These are phyloP conservation scores for Trichoderma guizhouense DNA, from an alignment of 2,329 filamentous ascomycete genomes.

Conservation along the genomic window DNA sequence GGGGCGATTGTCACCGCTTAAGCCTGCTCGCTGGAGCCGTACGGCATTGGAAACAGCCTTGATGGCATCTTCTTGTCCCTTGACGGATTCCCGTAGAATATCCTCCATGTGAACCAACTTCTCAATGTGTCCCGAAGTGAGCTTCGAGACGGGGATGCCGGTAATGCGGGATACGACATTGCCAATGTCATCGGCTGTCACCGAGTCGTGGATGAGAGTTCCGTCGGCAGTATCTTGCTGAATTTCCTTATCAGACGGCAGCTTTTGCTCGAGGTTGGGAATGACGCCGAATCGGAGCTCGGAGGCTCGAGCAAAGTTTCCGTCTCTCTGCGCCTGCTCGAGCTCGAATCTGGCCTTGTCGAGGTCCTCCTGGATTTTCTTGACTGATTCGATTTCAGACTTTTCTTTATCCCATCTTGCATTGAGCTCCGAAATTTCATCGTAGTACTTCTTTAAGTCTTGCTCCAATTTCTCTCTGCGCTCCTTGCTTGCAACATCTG, in stretches of 20 bases:
- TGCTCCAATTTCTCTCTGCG: slow-evolving; percentile 80
- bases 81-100: slow-evolving; percentile 74
- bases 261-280: slow-evolving; percentile 71
- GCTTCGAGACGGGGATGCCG: slow-evolving; percentile 86
- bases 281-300: slow-evolving; percentile 88
- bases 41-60: slow-evolving; percentile 90
- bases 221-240: slow-evolving; percentile 38
- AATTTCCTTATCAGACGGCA: slow-evolving; percentile 69
- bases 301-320: slow-evolving; percentile 86
- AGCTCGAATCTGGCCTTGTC: slow-evolving; percentile 82
- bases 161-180: slow-evolving; percentile 87
- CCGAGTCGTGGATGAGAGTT: slow-evolving; percentile 82
- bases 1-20: slow-evolving; percentile 87
- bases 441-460: slow-evolving; percentile 71
- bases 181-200: slow-evolving; percentile 93
- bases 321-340: slow-evolving; percentile 80
- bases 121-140: slow-evolving; percentile 90
- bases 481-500: slow-evolving; percentile 83
- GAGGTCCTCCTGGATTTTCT: slow-evolving; percentile 82
- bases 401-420: slow-evolving; percentile 89
- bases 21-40: slow-evolving; percentile 84
- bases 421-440: slow-evolving; percentile 70
- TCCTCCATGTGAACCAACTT: slow-evolving; percentile 97
- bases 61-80: slow-evolving; percentile 91
- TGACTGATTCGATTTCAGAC: slow-evolving; percentile 79